These are phyloP conservation scores for Synchytrium microbalum DNA, from an alignment of 371 early-diverging fungal species.

Conservation along the genomic window DNA sequence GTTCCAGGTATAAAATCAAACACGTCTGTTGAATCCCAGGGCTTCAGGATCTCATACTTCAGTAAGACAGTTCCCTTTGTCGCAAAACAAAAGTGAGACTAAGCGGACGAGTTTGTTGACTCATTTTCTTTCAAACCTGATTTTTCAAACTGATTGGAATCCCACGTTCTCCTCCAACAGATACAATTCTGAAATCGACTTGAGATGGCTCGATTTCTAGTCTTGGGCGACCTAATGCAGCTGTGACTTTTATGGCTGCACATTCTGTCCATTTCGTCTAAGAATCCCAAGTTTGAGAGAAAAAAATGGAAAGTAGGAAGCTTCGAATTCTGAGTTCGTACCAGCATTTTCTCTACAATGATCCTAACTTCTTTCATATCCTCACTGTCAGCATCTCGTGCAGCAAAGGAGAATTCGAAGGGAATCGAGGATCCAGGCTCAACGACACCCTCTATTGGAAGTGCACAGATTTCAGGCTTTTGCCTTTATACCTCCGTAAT, in stretches of 20 bases:
- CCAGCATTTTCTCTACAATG: conserved; percentile 31
- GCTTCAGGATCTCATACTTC: conserved; percentile 16
- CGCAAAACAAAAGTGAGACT: not conserved
- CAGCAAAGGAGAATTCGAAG: conserved; percentile 32
- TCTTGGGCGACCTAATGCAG: conserved; percentile 36
- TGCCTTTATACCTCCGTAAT: no score
- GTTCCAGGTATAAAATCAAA: not conserved
- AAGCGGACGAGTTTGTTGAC: not conserved
- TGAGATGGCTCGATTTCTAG: conserved; percentile 3
- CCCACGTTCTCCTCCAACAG: not conserved
- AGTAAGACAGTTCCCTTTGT: conserved; percentile 20
- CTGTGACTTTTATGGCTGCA: conserved; percentile 29
- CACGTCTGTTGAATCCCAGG: conserved; percentile 19
- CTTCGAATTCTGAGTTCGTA: conserved; percentile 7
- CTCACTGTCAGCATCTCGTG: conserved; percentile 31
- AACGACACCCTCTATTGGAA: conserved; percentile 25
- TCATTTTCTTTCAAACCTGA: not conserved
- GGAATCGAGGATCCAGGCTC: conserved; percentile 18
- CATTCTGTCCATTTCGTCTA: conserved; percentile 29
- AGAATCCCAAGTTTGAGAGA: conserved; percentile 20
- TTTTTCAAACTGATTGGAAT: not conserved
- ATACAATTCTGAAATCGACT: not conserved
- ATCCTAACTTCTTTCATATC: conserved; percentile 38
- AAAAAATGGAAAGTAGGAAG: not conserved
- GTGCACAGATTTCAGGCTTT: conserved; percentile 2